Percentiles rank a stretch among this genome's conserved stretches.
phyloP scores from a whole-genome alignment of 345 rosid species.

The Rubroshorea leprosula region DNA sequence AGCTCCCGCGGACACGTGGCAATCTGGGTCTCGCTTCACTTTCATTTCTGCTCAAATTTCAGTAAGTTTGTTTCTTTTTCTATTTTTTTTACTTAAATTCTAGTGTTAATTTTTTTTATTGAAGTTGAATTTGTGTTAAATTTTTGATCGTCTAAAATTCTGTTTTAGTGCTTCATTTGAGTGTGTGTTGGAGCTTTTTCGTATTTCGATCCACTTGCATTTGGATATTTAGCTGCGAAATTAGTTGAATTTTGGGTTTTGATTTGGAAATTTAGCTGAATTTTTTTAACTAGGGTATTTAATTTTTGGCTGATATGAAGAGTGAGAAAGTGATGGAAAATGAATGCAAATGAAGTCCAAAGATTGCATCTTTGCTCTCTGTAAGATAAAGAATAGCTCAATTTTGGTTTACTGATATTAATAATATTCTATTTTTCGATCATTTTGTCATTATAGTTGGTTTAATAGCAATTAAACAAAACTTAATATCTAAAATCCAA shows the following conservation, averaged over 20 bases:
- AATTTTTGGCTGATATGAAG: slow-evolving; percentile 24
- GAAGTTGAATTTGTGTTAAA: slow-evolving; percentile 6
- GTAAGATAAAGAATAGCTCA: slow-evolving; percentile 13
- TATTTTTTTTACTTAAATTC: slow-evolving; percentile 7
- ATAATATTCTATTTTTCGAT: slow-evolving; percentile 10
- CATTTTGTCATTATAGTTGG: slow-evolving; percentile 1
- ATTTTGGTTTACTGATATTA: slow-evolving; percentile 11
- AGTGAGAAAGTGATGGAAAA: slow-evolving; percentile 10
- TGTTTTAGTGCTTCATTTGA: slow-evolving; percentile 13
- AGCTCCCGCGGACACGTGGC: slow-evolving; percentile 44
- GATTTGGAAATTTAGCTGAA: slow-evolving; percentile 20
- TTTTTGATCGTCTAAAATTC: slow-evolving; percentile 11
- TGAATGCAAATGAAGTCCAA: slow-evolving; percentile 18
- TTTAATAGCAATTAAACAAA: slow-evolving; percentile 8
- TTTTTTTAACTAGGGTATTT: slow-evolving; percentile 18
- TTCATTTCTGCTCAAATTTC: slow-evolving; percentile 43
- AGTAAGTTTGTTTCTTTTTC: slow-evolving; percentile 37
- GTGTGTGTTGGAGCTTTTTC: slow-evolving; percentile 8
- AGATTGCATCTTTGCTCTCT: slow-evolving; percentile 4
- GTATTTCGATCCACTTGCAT: slow-evolving; percentile 35
- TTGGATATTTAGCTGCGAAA: slow-evolving; percentile 15
- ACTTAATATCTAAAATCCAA: slow-evolving; percentile 14
- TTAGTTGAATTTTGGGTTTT: slow-evolving; percentile 18
- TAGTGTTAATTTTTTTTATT: slow-evolving; percentile 15
- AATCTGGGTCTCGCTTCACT: slow-evolving; percentile 54